Evolutionary conservation across 2,329 filamentous ascomycete species (phyloP).

Genomic region (Trichophyton equinum): DNA sequence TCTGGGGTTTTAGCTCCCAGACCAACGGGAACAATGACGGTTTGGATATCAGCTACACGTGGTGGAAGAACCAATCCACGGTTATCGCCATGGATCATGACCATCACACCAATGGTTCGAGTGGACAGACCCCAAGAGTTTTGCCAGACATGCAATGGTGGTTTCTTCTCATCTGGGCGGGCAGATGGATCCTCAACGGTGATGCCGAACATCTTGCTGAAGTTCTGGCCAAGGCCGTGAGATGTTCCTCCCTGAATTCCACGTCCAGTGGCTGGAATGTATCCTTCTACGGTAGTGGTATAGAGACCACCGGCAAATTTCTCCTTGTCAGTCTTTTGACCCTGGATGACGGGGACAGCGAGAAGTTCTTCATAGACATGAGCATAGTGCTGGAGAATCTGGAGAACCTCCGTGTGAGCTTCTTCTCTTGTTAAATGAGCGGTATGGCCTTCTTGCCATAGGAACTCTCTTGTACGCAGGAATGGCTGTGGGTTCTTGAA

Average conservation of each 20-base stretch:
- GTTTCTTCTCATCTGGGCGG: slow-evolving; percentile 59
- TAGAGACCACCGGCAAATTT: slow-evolving; percentile 96
- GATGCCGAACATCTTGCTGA: slow-evolving; percentile 98
- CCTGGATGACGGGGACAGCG: slow-evolving; percentile 87
- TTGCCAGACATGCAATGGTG: slow-evolving; percentile 84
- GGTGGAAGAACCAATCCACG: slow-evolving; percentile 90
- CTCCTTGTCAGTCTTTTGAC: slow-evolving; percentile 91
- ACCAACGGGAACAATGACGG: slow-evolving; percentile 80
- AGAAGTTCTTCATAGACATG: slow-evolving; percentile 86
- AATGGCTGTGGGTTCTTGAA: slow-evolving; percentile 84
- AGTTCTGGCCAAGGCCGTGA: slow-evolving; percentile 92
- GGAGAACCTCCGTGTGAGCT: slow-evolving; percentile 72
- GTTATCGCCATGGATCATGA: slow-evolving; percentile 95
- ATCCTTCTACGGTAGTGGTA: slow-evolving; percentile 93
- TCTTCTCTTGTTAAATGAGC: slow-evolving; percentile 76
- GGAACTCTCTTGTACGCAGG: slow-evolving; percentile 82
- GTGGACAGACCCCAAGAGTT: slow-evolving; percentile 99
- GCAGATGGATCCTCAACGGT: slow-evolving; percentile 80
- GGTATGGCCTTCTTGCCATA: slow-evolving; percentile 96
- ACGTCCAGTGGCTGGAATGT: slow-evolving; percentile 87
- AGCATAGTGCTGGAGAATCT: slow-evolving; percentile 90
- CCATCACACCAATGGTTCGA: slow-evolving; percentile 95
- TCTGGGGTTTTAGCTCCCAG: slow-evolving; percentile 76
- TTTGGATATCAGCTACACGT: slow-evolving; percentile 73
- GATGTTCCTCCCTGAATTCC: slow-evolving; percentile 95